A percentile compares a stretch with the other conserved stretches of the same genome.
phyloP scores from a whole-genome alignment of 148 eudicot genomes.

The Chenopodium formosanum region DNA sequence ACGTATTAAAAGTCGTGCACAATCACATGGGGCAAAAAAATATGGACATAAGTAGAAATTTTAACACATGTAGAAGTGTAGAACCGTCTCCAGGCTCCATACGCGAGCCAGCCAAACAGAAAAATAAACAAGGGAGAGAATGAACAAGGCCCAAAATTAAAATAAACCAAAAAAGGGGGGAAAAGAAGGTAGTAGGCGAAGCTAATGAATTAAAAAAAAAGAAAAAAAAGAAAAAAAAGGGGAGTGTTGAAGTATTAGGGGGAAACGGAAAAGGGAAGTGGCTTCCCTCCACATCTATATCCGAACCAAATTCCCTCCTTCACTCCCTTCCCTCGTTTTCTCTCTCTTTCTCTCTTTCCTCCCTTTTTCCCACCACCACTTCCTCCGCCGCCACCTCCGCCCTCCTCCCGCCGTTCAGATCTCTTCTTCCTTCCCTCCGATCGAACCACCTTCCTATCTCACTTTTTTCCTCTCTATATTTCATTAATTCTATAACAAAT shows the following conservation, averaged over 20 bases:
- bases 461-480: not conserved
- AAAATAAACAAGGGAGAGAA: not conserved
- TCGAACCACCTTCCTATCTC: too few relatives aligned
- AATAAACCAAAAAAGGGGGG: not conserved
- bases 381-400: not conserved
- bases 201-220: not conserved
- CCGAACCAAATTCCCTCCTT: constrained; percentile 30
- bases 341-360: not conserved
- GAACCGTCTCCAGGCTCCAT: too few relatives aligned
- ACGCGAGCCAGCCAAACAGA: too few relatives aligned
- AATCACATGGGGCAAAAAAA: too few relatives aligned
- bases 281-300: constrained; percentile 30
- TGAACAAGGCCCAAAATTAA: too few relatives aligned
- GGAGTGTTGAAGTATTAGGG: not conserved
- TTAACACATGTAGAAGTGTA: too few relatives aligned
- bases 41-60: too few relatives aligned
- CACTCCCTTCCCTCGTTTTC: constrained; percentile 6
- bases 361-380: not conserved
- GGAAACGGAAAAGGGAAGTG: not conserved
- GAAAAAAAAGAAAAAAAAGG: not conserved
- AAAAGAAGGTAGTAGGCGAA: not conserved
- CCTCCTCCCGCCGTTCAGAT: not conserved
- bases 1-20: too few relatives aligned
- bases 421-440: not conserved
- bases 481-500: too few relatives aligned